A percentile compares a stretch with the other conserved stretches of the same genome.
Conservation (phyloP, 768 basidiomycete genomes). For the Omphalotus guepiniiformis region DNA sequence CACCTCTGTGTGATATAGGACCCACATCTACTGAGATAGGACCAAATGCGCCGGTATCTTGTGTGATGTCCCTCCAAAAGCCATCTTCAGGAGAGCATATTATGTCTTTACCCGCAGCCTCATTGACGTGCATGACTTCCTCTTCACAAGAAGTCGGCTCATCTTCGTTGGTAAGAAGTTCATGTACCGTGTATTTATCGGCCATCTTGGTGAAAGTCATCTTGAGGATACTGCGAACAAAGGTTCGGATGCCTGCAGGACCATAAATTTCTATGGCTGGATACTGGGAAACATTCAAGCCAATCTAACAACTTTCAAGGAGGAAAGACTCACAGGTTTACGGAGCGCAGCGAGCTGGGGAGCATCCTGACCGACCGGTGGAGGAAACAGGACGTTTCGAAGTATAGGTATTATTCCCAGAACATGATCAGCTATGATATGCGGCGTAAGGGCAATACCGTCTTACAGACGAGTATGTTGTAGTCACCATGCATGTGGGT, state of each 20-base stretch:
- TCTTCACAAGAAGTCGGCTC: slow-evolving; percentile 45
- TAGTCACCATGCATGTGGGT: slow-evolving; percentile 79
- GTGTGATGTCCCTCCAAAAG: slow-evolving; percentile 58
- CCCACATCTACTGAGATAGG: slow-evolving; percentile 65
- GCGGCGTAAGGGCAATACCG: slow-evolving; percentile 5
- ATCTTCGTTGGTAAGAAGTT: slow-evolving; percentile 61
- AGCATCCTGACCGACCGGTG: slow-evolving; percentile 20
- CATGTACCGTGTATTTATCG: slow-evolving; percentile 72
- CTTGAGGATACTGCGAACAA: slow-evolving; percentile 66
- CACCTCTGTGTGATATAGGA: slow-evolving; percentile 73
- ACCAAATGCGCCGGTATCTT: slow-evolving; percentile 33
- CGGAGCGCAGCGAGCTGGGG: slow-evolving; percentile 2
- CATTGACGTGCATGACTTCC: slow-evolving; percentile 55
- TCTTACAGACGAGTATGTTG: background rate
- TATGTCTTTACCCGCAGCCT: slow-evolving; percentile 61
- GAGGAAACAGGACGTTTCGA: slow-evolving; percentile 52
- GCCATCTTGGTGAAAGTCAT: slow-evolving; percentile 61
- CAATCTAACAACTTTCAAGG: background rate
- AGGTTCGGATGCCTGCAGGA: slow-evolving; percentile 69
- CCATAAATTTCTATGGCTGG: slow-evolving; percentile 72
- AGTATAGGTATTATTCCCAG: slow-evolving; percentile 71
- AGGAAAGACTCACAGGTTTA: slow-evolving; percentile 16
- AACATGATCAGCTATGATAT: slow-evolving; percentile 59
- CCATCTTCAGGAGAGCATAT: slow-evolving; percentile 46
- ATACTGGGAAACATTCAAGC: slow-evolving; percentile 17